phyloP scores from a whole-genome alignment of 2,329 filamentous ascomycete genomes.

The Dothideomycetidae sp. region DNA sequence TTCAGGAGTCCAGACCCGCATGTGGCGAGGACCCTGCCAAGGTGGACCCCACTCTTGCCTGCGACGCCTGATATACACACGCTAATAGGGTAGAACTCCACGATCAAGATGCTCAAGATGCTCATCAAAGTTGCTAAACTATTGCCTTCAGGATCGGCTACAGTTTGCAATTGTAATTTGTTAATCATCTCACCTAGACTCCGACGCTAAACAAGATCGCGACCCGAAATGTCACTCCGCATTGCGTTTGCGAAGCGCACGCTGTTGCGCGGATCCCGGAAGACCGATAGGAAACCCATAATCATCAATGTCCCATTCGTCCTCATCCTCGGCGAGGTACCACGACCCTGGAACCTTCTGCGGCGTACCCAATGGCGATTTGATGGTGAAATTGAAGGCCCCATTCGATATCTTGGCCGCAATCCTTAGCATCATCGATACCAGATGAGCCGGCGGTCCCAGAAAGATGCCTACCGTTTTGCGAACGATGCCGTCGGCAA shows the following conservation, averaged over 20 bases:
- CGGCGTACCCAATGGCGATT: constrained; percentile 8
- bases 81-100: no score
- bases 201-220: background rate
- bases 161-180: no score
- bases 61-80: no score
- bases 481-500: constrained; percentile 44
- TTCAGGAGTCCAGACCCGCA: no score
- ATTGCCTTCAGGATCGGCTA: no score
- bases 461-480: constrained; percentile 67
- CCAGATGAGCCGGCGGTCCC: constrained; percentile 64
- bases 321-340: constrained; percentile 13
- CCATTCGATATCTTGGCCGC: constrained; percentile 55
- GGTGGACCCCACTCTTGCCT: no score
- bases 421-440: constrained; percentile 67
- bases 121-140: no score
- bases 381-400: constrained; percentile 16
- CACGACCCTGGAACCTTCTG: constrained; percentile 10
- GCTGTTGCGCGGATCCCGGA: constrained; percentile 4
- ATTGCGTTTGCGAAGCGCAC: background rate
- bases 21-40: no score
- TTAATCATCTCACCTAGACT: no score
- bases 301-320: constrained; percentile 12
- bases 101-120: no score
- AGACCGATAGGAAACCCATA: constrained; percentile 6
- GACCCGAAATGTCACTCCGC: background rate